These are phyloP conservation scores for Lotmaria passim DNA, from an alignment of 208 protist genomes.

Conservation along the genomic window DNA sequence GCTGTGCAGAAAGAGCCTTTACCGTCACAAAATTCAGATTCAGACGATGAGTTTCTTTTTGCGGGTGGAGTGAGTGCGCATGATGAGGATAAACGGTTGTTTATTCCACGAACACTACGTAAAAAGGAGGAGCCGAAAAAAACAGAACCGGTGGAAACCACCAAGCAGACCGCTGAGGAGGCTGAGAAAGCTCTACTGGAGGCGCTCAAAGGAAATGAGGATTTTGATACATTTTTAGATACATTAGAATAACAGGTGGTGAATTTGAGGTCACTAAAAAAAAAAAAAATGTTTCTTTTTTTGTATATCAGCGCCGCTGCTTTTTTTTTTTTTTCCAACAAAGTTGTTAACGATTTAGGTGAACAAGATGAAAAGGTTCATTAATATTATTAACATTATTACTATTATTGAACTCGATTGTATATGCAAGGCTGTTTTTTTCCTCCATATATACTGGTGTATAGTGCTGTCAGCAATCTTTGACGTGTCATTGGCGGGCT, in stretches of 20 bases:
- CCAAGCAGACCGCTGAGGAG: slow-evolving; percentile 37
- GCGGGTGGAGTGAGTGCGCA: not conserved
- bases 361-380: too few relatives aligned
- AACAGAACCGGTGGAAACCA: not conserved
- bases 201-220: slow-evolving; percentile 29
- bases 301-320: not conserved
- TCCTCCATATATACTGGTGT: not conserved
- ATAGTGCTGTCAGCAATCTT: too few relatives aligned
- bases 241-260: slow-evolving; percentile 39
- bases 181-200: slow-evolving; percentile 58
- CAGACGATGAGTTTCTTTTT: slow-evolving; percentile 26
- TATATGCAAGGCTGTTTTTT: too few relatives aligned
- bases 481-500: too few relatives aligned
- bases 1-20: not conserved
- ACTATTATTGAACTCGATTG: too few relatives aligned
- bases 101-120: slow-evolving; percentile 26
- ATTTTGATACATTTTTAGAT: slow-evolving; percentile 67
- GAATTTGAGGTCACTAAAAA: too few relatives aligned
- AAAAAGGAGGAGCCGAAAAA: slow-evolving; percentile 19
- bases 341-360: too few relatives aligned
- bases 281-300: slow-evolving; percentile 19
- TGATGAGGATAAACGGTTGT: slow-evolving; percentile 32
- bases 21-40: slow-evolving; percentile 31
- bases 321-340: not conserved
- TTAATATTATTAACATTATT: too few relatives aligned